Evolutionary conservation across 2,329 filamentous ascomycete species (phyloP), one percentile per base, ranked within the genome.

Genomic region (Sporothrix protearum): DNA sequence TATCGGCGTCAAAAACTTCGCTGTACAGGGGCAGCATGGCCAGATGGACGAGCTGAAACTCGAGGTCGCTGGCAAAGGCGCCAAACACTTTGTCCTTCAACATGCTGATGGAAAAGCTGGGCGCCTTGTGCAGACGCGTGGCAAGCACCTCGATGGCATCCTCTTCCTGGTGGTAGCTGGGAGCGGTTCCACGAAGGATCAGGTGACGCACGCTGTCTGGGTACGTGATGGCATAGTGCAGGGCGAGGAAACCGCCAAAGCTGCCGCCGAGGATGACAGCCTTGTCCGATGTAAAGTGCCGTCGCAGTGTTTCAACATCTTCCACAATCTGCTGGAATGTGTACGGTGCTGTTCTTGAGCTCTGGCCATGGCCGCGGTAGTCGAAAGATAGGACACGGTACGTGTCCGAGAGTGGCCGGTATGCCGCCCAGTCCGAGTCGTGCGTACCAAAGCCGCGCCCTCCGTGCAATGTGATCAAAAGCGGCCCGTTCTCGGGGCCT

Each of bases 221-320:
- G 67, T 81, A 81, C 39, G 79, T 77, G 70, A 82, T 81, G 14
- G 80, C 79, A 71, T 82, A 82, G 4, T 80, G 78, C 72, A 80
- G 79, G 0, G 81, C 81, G 4, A 82, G 73, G 49, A 79, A 82
- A 0, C 80, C 81, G 10, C 81, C 80, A 59, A 82, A 82, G 71
- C 80, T 81, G 1, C 81, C 81, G 9, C 80, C 80, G 16, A 78
- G 79, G 28, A 82, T 77, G 42, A 82, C 77, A 14, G 76, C 77
- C 16, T 77, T 57, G 0, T 76, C 77, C 16, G 33, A 8, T 2
- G 74, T 74, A 74, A 81, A 81, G 33, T 78, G 76, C 49, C 45
- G 55, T 9, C 79, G 76, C 5, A 81, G 68, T 0, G 73, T 76
- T 28, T 81, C 80, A 33, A 82, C 77, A 64, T 81, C 79, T 25